Conservation (phyloP, 768 basidiomycete species). For the Megacollybia marginata region DNA sequence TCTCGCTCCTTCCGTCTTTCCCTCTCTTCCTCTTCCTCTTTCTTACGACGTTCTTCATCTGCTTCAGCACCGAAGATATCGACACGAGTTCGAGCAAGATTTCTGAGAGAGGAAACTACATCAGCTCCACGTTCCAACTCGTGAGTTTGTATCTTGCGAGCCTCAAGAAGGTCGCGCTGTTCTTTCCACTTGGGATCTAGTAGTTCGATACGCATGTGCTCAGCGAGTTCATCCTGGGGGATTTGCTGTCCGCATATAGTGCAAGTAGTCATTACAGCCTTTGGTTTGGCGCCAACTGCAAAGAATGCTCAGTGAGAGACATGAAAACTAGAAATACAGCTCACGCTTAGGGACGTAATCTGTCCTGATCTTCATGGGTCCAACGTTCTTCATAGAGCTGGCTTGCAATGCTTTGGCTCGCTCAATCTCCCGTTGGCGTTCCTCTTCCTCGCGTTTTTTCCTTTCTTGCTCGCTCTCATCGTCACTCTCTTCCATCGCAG, state of each 20-base stretch:
- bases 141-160: constrained; percentile 83
- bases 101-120: constrained; percentile 87
- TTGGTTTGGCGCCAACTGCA: constrained; percentile 59
- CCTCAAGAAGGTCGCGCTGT: constrained; percentile 82
- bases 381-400: constrained; percentile 55
- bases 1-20: constrained; percentile 82
- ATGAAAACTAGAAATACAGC: constrained; percentile 20
- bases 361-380: constrained; percentile 89
- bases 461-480: constrained; percentile 67
- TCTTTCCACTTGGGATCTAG: constrained; percentile 98
- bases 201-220: constrained; percentile 97
- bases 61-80: constrained; percentile 95
- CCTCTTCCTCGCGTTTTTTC: constrained; percentile 65
- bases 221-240: constrained; percentile 89
- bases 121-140: constrained; percentile 89
- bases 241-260: constrained; percentile 95
- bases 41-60: constrained; percentile 84
- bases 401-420: constrained; percentile 77
- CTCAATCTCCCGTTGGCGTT: constrained; percentile 61
- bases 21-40: constrained; percentile 81
- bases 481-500: constrained; percentile 83
- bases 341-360: constrained; percentile 92
- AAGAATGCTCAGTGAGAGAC: constrained; percentile 6
- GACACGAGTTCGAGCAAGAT: constrained; percentile 90
- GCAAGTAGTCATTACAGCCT: constrained; percentile 78